Base-by-base conservation (phyloP, 1,139 yeast genomes). In the Saccharomyces hybrid region DNA sequence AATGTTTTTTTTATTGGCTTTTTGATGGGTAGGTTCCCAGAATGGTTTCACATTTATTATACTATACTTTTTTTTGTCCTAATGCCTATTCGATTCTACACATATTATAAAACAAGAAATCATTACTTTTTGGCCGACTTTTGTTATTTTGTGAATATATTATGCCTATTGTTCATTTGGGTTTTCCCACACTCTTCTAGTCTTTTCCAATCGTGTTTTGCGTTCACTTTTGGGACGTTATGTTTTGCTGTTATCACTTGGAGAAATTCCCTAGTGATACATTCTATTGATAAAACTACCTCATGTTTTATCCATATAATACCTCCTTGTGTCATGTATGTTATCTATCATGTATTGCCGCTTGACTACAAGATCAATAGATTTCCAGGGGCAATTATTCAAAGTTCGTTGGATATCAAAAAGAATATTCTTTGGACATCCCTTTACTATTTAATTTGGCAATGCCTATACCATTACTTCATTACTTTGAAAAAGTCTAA, bases 231-330 rank as follows among this genome's bases (percentile, higher is more conserved):
- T 75, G 98, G 98, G 1, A 88, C 97, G 0, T 73, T 93, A 54
- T 81, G 96, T 8, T 91, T 89, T 80, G 98, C 98, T 0, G 96
- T 93, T 19, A 84, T 91, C 44, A 88, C 97, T 0, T 93, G 99
- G 99, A 78, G 96, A 64, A 93, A 93, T 68, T 90, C 96, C 7
- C 77, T 93, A 56, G 98, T 93, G 7, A 76, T 93, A 51, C 99
- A 93, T 67, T 86, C 95, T 16, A 80, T 93, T 59, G 98, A 91
- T 60, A 91, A 93, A 71, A 88, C 93, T n/a, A 91, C 98, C 1
- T 83, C 93, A 14, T 84, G 96, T 3, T 88, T 89, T 64, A 91
- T 93, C 60, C 99, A 93, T 67, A 78, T 93, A 14, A 80, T 88
- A 75, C 99, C 99, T 1, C 96, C 97, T 0, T 81, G 85, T 31